Percentiles rank a stretch among this genome's conserved stretches.
Evolutionary conservation across 2,329 filamentous ascomycete species (phyloP).

Genomic region (Chaetoscypha palmicola): DNA sequence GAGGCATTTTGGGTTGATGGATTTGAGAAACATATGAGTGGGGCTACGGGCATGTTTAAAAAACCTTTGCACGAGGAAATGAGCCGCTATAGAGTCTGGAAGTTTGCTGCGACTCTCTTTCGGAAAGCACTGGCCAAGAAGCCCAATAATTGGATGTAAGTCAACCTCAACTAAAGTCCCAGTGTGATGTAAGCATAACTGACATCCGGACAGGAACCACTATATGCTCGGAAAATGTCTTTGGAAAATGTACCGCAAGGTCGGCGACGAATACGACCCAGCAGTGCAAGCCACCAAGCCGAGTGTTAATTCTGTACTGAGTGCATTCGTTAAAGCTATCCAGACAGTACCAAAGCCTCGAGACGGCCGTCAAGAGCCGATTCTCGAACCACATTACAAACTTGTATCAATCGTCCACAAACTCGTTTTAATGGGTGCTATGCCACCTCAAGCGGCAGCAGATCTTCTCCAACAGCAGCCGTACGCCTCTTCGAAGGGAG

Average conservation of each 20-base stretch:
- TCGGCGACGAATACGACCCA: slow-evolving; percentile 34
- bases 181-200: neutral
- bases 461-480: slow-evolving; percentile 32
- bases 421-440: slow-evolving; percentile 39
- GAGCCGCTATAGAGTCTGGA: slow-evolving; percentile 55
- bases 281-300: slow-evolving; percentile 30
- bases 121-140: slow-evolving; percentile 50
- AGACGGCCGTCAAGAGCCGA: slow-evolving; percentile 54
- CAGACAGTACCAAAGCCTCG: slow-evolving; percentile 52
- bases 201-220: slow-evolving; percentile 48
- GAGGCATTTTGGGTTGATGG: slow-evolving; percentile 55
- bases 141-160: slow-evolving; percentile 56
- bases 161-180: slow-evolving; percentile 13
- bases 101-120: slow-evolving; percentile 55
- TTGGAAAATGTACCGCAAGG: slow-evolving; percentile 60
- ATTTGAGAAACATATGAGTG: slow-evolving; percentile 53
- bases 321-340: slow-evolving; percentile 52
- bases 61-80: slow-evolving; percentile 50
- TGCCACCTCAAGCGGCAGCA: slow-evolving; percentile 27
- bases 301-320: slow-evolving; percentile 42
- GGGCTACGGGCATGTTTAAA: slow-evolving; percentile 49
- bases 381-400: slow-evolving; percentile 69
- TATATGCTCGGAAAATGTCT: slow-evolving; percentile 66
- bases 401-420: slow-evolving; percentile 62
- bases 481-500: slow-evolving; percentile 26